Conservation (phyloP, 106 monocot species). For the Allium fistulosum region DNA sequence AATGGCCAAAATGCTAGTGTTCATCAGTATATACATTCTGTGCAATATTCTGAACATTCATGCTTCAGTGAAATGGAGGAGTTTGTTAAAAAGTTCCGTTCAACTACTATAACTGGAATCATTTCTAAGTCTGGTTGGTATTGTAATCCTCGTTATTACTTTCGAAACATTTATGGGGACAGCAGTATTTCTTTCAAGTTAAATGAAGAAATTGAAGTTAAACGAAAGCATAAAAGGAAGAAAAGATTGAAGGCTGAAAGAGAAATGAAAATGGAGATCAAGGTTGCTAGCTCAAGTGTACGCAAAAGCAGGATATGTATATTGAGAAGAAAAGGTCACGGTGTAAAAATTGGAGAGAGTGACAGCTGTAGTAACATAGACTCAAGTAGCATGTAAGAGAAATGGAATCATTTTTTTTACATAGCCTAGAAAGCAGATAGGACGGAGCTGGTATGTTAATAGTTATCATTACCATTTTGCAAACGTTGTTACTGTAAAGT, state of each 20-base stretch:
- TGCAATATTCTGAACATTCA: conserved; percentile 63
- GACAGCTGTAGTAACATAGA: not conserved
- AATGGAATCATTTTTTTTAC: too few species aligned
- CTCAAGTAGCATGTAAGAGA: too few species aligned
- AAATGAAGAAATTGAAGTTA: not conserved
- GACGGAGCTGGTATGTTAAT: too few species aligned
- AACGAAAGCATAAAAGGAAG: conserved; percentile 7
- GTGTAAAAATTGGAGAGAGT: conserved; percentile 32
- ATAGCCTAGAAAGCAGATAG: too few species aligned
- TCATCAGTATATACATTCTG: conserved; percentile 28
- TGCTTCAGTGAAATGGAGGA: conserved; percentile 60
- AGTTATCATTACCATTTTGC: too few species aligned
- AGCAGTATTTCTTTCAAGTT: not conserved
- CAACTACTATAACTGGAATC: conserved; percentile 37
- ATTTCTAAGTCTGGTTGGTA: conserved; percentile 53
- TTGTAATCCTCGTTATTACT: conserved; percentile 52
- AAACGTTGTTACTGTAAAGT: too few species aligned
- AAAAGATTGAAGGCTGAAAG: conserved; percentile 13
- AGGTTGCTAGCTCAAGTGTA: conserved; percentile 4
- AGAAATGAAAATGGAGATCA: conserved; percentile 9
- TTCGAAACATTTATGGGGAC: conserved; percentile 24
- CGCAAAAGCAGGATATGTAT: conserved; percentile 30
- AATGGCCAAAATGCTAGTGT: not conserved
- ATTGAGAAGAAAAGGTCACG: conserved; percentile 27
- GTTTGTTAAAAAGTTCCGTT: conserved; percentile 39